These are phyloP conservation scores for Colletotrichum truncatum DNA, from an alignment of 2,329 filamentous ascomycete species.

Conservation along the genomic window DNA sequence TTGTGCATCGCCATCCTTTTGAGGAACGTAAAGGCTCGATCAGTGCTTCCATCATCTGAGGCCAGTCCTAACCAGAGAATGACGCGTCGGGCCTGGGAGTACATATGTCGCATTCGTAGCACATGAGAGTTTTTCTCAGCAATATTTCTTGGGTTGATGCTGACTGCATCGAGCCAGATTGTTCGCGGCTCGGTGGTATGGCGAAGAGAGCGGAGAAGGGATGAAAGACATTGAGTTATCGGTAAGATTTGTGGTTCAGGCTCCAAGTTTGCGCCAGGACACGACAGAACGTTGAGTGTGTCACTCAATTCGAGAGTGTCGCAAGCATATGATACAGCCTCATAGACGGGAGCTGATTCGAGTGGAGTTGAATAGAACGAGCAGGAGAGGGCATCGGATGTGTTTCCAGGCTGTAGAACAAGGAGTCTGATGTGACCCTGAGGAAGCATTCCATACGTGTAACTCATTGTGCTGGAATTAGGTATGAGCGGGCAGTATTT, in stretches of 20 bases:
- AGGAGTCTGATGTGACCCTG: neutral
- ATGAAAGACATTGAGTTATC: neutral
- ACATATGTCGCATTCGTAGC: slow-evolving; percentile 23
- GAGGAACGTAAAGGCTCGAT: neutral
- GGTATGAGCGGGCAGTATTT: no score
- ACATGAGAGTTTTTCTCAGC: slow-evolving; percentile 27
- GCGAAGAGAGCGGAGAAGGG: slow-evolving; percentile 26
- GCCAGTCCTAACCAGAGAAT: slow-evolving; percentile 23
- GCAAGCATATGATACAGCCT: slow-evolving; percentile 37
- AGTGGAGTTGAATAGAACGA: neutral
- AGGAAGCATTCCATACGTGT: neutral
- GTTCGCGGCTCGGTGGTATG: neutral
- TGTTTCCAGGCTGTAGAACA: neutral
- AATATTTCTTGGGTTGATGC: slow-evolving; percentile 30
- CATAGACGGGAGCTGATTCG: slow-evolving; percentile 27
- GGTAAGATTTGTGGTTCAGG: neutral
- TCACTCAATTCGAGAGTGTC: neutral
- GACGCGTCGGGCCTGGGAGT: slow-evolving; percentile 5
- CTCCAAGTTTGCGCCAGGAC: neutral
- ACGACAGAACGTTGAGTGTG: neutral
- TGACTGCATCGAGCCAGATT: slow-evolving; percentile 33
- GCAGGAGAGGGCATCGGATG: neutral
- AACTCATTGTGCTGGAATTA: neutral
- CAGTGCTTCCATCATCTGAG: neutral
- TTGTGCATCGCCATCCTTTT: neutral